Conservation (phyloP, 345 rosid genomes). For the Eucalyptus camaldulensis region DNA sequence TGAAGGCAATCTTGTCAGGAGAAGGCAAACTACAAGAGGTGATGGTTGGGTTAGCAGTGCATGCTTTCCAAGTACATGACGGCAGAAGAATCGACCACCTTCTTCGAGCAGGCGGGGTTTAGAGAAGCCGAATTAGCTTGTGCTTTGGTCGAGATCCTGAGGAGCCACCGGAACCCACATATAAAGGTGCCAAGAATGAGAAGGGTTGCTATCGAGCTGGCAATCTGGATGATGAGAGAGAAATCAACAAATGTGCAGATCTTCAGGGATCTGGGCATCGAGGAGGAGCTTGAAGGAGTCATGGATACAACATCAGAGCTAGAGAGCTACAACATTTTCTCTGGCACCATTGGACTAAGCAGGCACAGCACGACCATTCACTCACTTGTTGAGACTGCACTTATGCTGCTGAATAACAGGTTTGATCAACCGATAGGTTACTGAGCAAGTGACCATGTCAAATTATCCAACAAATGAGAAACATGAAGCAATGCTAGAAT, state of each 20-base stretch:
- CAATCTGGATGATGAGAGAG: slow-evolving; percentile 70
- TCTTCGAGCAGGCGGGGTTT: slow-evolving; percentile 27
- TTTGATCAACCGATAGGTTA: not conserved
- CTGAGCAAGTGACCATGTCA: too few species aligned
- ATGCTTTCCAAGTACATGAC: slow-evolving; percentile 46
- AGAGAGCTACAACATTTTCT: slow-evolving; percentile 71
- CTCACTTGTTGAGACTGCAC: slow-evolving; percentile 26
- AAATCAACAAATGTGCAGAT: slow-evolving; percentile 9
- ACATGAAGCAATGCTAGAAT: not conserved
- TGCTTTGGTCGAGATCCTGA: slow-evolving; percentile 34
- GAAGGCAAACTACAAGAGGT: slow-evolving; percentile 74
- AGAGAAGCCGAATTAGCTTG: slow-evolving; percentile 21
- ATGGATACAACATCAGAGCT: slow-evolving; percentile 67
- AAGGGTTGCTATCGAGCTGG: slow-evolving; percentile 62
- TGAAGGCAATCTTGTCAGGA: slow-evolving; percentile 42
- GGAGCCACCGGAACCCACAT: slow-evolving; percentile 31
- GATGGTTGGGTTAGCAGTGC: slow-evolving; percentile 55
- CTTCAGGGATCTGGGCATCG: slow-evolving; percentile 36
- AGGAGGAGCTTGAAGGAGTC: slow-evolving; percentile 44
- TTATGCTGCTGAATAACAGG: not conserved
- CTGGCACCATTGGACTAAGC: slow-evolving; percentile 60
- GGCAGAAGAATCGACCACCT: slow-evolving; percentile 27
- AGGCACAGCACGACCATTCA: slow-evolving; percentile 56
- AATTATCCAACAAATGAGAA: too few species aligned
- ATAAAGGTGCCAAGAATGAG: slow-evolving; percentile 57